Evolutionary conservation across 1,284 basidiomycete genomes (phyloP).

Genomic region (Tetrapyrgos nigripes): DNA sequence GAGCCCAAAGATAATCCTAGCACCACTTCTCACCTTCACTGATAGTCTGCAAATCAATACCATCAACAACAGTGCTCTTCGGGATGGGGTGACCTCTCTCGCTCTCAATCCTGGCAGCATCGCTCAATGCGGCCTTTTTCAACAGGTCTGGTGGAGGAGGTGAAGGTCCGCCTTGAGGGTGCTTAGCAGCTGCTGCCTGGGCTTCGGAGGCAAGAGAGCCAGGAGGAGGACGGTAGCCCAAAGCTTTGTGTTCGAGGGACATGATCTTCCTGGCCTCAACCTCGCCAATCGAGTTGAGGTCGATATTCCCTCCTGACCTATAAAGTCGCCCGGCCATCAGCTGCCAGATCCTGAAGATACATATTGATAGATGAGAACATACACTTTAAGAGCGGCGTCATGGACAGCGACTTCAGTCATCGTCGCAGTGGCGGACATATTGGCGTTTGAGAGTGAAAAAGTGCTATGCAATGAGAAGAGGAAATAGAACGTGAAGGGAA

Average conservation of each 20-base stretch:
- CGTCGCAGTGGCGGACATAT: slow-evolving; percentile 10
- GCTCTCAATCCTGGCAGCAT: slow-evolving; percentile 22
- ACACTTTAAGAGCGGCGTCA: slow-evolving; percentile 12
- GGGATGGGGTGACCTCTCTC: slow-evolving; percentile 20
- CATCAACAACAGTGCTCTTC: slow-evolving; percentile 17
- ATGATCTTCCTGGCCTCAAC: slow-evolving; percentile 41
- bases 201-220: slow-evolving; percentile 45
- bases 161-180: slow-evolving; percentile 19
- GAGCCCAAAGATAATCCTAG: not conserved
- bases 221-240: slow-evolving; percentile 43
- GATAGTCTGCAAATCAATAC: slow-evolving; percentile 21
- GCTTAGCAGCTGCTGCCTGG: slow-evolving; percentile 40
- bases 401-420: slow-evolving; percentile 20
- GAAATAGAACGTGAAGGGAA: not conserved
- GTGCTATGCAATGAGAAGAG: not conserved
- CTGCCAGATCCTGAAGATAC: not conserved
- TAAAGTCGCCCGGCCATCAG: not conserved
- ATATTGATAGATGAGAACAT: too few relatives aligned
- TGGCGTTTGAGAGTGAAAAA: slow-evolving; percentile 7
- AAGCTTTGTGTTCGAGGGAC: slow-evolving; percentile 44
- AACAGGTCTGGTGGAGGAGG: slow-evolving; percentile 13
- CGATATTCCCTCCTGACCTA: slow-evolving; percentile 11
- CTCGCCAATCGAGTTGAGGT: slow-evolving; percentile 15
- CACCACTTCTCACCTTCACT: slow-evolving; percentile 11
- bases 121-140: slow-evolving; percentile 22